phyloP scores from a whole-genome alignment of 163 green algal species.

The Scenedesmus sp. region DNA sequence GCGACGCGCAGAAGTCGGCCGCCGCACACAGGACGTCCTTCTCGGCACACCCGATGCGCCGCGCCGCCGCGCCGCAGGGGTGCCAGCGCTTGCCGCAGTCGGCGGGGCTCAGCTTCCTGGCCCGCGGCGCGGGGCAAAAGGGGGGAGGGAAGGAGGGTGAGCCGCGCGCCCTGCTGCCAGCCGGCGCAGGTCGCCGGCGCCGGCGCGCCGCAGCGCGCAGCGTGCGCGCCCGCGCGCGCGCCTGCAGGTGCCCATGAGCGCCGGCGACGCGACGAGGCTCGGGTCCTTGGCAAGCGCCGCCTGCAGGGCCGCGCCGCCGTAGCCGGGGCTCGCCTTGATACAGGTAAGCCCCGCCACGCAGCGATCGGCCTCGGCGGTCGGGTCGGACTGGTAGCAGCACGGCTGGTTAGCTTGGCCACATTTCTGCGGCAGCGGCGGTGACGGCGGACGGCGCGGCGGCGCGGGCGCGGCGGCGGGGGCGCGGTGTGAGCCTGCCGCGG shows the following conservation, averaged over 20 bases:
- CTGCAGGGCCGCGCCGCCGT: conserved; percentile 14
- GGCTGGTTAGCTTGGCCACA: conserved; percentile 29
- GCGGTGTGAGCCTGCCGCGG: background rate
- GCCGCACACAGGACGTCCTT: background rate
- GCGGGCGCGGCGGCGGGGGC: background rate
- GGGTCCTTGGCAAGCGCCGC: background rate
- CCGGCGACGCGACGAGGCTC: background rate
- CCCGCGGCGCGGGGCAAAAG: background rate
- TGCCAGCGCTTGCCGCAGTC: conserved; percentile 28
- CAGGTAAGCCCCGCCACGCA: conserved; percentile 21
- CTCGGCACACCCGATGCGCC: conserved; percentile 22
- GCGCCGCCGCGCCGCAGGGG: conserved; percentile 30
- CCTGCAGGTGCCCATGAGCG: conserved; percentile 37
- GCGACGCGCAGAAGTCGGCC: conserved; percentile 28
- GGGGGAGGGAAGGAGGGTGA: background rate
- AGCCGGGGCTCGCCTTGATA: conserved; percentile 11
- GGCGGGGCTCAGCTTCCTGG: conserved; percentile 27
- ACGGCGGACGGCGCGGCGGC: background rate
- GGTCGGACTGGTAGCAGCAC: conserved; percentile 40
- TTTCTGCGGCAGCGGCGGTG: conserved; percentile 9
- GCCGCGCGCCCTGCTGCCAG: background rate
- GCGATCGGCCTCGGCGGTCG: background rate
- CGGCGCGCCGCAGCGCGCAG: background rate
- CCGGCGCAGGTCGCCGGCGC: background rate
- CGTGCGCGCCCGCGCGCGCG: background rate